Evolutionary conservation across 129 eudicot species (phyloP), one percentile per base, ranked within the genome.

Genomic region (Centella asiatica): DNA sequence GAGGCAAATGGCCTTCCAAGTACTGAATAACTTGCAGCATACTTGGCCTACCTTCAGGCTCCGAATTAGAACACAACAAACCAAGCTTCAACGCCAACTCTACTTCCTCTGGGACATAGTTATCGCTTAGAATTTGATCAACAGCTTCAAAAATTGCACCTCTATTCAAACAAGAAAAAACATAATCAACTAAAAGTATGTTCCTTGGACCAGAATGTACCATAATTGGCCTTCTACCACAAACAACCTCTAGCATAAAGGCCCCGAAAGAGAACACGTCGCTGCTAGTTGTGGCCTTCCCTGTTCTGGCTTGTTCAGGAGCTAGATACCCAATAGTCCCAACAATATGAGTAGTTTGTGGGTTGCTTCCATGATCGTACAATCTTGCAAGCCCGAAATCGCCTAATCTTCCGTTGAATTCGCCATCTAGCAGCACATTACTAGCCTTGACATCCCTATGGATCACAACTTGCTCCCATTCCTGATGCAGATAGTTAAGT

Each of bases 221-320:
- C n/a, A n/a, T n/a, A n/a, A 72, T 64, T 14, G 77, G 71, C 47
- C 66, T 64, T 49, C 60, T 72, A 6, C 77, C 77, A 72, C 77
- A 54, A 25, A 62, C 71, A 12, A 65, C 77, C 44, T 72, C 77
- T n/a, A 72, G 66, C 26, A 72, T 1, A 50, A 72, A 49, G 11
- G 69, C 62, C 15, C 77, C 77, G 24, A 64, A 72, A 2, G 77
- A 44, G 46, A 49, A 72, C 24, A 72, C 77, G n/a, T 72, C 77
- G 0, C 66, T 44, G 10, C 66, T 56, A 6, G 66, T 31, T 19
- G 71, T 72, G 7, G 77, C 69, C 49, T 49, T 64, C 12, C 51
- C 66, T 17, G 56, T 60, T 31, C 67, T 24, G 15, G 57, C 20
- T 3, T 44, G 37, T 53, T 70, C 74, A 1, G 74, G 74, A 2